Evolutionary conservation across 345 rosid species (phyloP).

Genomic region (Bretschneidera sinensis): DNA sequence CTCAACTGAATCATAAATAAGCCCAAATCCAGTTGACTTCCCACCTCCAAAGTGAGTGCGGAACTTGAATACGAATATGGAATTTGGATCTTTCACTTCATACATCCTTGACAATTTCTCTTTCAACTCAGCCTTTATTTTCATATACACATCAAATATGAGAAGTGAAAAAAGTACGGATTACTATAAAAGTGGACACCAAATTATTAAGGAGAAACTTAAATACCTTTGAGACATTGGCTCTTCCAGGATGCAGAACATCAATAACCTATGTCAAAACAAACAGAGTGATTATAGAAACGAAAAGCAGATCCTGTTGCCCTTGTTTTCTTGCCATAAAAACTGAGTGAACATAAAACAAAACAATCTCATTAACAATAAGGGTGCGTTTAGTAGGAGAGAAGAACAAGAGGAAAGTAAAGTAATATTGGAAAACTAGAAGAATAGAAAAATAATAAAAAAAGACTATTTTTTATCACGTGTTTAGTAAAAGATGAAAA

Average conservation of each 20-base stretch:
- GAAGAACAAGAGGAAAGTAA: neutral
- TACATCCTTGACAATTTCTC: conserved; percentile 54
- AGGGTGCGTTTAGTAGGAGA: too few relatives aligned
- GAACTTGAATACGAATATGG: conserved; percentile 68
- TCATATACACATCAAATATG: neutral
- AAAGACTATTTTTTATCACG: too few relatives aligned
- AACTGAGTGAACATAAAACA: neutral
- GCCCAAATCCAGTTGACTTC: conserved; percentile 66
- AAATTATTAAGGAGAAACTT: neutral
- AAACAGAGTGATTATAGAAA: neutral
- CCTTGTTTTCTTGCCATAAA: neutral
- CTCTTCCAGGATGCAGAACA: conserved; percentile 69
- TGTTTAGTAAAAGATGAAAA: too few relatives aligned
- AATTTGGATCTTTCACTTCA: conserved; percentile 56
- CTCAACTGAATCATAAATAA: conserved; percentile 61
- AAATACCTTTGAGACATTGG: conserved; percentile 68
- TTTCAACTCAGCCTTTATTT: conserved; percentile 51
- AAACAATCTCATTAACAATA: too few relatives aligned
- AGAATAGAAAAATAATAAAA: too few relatives aligned
- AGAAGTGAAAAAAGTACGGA: neutral
- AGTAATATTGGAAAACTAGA: neutral
- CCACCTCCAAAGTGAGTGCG: conserved; percentile 79
- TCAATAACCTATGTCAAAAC: conserved; percentile 43
- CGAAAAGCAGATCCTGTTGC: neutral
- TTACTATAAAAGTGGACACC: neutral